phyloP scores from a whole-genome alignment of 2,329 filamentous ascomycete genomes.

The Graphiopsis chlorocephala region DNA sequence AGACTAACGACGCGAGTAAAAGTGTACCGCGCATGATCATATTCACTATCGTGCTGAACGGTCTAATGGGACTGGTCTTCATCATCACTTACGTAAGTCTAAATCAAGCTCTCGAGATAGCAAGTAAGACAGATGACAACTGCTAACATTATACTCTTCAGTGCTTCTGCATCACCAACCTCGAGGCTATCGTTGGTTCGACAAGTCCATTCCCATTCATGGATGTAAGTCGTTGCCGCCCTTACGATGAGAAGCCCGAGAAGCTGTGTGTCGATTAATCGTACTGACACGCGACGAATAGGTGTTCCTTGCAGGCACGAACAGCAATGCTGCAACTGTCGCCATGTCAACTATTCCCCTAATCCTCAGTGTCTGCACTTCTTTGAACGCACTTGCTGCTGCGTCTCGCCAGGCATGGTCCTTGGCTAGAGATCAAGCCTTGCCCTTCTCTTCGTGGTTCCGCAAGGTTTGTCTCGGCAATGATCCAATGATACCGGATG shows the following conservation, averaged over 20 bases:
- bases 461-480: slow-evolving; percentile 10
- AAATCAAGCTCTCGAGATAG: neutral
- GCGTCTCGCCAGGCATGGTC: slow-evolving; percentile 15
- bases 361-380: slow-evolving; percentile 15
- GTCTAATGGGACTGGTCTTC: slow-evolving; percentile 23
- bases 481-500: neutral
- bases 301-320: slow-evolving; percentile 12
- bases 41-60: slow-evolving; percentile 27
- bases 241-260: neutral
- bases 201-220: slow-evolving; percentile 14
- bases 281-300: neutral
- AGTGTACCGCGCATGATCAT: slow-evolving; percentile 32
- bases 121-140: neutral
- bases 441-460: slow-evolving; percentile 15
- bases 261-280: neutral
- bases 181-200: slow-evolving; percentile 3
- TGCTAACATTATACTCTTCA: neutral
- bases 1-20: slow-evolving; percentile 28
- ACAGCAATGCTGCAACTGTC: slow-evolving; percentile 11
- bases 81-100: slow-evolving; percentile 23
- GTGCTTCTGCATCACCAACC: slow-evolving; percentile 16
- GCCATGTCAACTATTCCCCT: slow-evolving; percentile 5
- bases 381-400: slow-evolving; percentile 13
- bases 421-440: slow-evolving; percentile 7
- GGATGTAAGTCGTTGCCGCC: neutral